These are phyloP conservation scores for Amphicarpaea edgeworthii DNA, from an alignment of 306 rosid species.

Conservation along the genomic window DNA sequence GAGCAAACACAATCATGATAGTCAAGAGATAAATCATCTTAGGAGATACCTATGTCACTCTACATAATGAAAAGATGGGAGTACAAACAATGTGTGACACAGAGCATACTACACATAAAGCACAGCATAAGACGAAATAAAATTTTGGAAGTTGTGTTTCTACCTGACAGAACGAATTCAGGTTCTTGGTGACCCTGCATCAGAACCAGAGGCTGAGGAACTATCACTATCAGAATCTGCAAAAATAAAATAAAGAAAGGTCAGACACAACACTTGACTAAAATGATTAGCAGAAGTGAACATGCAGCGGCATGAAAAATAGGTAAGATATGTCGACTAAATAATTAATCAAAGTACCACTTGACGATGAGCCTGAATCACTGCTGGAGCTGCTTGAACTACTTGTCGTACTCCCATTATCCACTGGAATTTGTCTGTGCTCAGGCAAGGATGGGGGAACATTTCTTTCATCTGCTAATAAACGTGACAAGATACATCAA, in stretches of 20 bases:
- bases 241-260: slow-evolving; percentile 40
- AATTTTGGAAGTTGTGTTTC: slow-evolving; percentile 3
- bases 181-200: slow-evolving; percentile 73
- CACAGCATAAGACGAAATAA: neutral
- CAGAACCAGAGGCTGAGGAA: slow-evolving; percentile 94
- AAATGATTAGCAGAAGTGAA: slow-evolving; percentile 12
- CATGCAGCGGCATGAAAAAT: neutral
- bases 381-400: slow-evolving; percentile 99
- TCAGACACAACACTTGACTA: slow-evolving; percentile 33
- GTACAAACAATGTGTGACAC: slow-evolving; percentile 5
- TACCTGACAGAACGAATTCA: slow-evolving; percentile 61
- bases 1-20: slow-evolving; percentile 11
- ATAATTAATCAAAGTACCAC: slow-evolving; percentile 63
- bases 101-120: neutral
- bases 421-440: slow-evolving; percentile 64
- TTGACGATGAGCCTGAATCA: slow-evolving; percentile 95
- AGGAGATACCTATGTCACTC: neutral
- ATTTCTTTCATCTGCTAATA: slow-evolving; percentile 62
- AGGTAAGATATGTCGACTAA: slow-evolving; percentile 10
- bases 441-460: slow-evolving; percentile 60
- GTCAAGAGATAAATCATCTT: slow-evolving; percentile 27
- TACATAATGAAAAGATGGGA: neutral
- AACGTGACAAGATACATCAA: slow-evolving; percentile 25
- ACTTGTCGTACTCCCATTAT: slow-evolving; percentile 86
- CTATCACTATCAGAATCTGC: slow-evolving; percentile 95